Percentiles rank a stretch among this genome's conserved stretches.
phyloP scores from a whole-genome alignment of 1,284 basidiomycete species.

The Ceratorhiza oryzae-sativae region DNA sequence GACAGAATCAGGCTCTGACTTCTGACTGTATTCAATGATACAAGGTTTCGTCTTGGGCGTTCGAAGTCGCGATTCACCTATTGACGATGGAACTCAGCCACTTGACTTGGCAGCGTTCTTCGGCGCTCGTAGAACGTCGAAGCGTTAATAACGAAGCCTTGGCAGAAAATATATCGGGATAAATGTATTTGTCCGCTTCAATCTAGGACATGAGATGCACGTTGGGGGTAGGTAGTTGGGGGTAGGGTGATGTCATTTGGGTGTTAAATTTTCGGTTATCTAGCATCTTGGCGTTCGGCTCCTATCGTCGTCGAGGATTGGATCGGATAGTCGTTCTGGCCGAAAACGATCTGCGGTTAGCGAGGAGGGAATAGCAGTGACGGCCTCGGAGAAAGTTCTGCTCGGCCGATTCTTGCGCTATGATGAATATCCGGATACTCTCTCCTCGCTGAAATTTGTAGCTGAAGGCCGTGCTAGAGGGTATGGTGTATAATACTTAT shows the following conservation, averaged over 20 bases:
- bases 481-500: no score
- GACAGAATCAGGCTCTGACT: not conserved
- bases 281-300: no score
- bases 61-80: not conserved
- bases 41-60: not conserved
- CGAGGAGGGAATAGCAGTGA: no score
- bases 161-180: not conserved
- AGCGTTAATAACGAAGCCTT: not conserved
- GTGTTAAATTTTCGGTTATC: no score
- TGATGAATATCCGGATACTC: not conserved
- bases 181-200: not conserved
- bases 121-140: no score
- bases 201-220: not conserved
- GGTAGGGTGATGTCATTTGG: no score
- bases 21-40: not conserved
- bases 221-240: not conserved
- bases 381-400: no score
- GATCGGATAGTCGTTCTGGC: no score
- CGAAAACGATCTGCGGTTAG: no score
- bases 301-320: no score
- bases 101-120: not conserved
- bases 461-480: no score
- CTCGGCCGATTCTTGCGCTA: not conserved
- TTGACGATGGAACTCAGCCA: not conserved
- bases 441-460: not conserved